Conservation (phyloP, 2,329 filamentous ascomycete genomes). For the Gliomastix tumulicola region DNA sequence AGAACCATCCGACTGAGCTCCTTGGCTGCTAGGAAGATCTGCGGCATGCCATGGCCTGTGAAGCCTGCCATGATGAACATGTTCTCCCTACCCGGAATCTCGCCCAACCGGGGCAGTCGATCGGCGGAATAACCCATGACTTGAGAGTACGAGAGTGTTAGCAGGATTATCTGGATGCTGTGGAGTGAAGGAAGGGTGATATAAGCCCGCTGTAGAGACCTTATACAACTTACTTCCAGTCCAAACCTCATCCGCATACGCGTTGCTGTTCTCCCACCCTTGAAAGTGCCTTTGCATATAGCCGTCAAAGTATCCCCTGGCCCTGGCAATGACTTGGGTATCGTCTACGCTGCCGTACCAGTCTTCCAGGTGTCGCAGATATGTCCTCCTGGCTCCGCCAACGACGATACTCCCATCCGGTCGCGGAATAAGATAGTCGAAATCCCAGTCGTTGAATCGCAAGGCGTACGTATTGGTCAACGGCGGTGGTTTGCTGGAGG, state of each 20-base stretch:
- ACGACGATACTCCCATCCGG: constrained; percentile 28
- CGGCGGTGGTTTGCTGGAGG: constrained; percentile 7
- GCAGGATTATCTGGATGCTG: background rate
- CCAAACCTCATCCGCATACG: constrained; percentile 24
- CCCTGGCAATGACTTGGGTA: constrained; percentile 30
- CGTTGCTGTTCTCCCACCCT: constrained; percentile 38
- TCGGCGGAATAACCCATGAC: constrained; percentile 36
- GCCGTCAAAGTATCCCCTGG: constrained; percentile 33
- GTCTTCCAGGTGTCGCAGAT: constrained; percentile 17
- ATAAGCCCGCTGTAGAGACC: too few relatives aligned
- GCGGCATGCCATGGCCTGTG: constrained; percentile 43
- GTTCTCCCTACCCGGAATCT: constrained; percentile 18
- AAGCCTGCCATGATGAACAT: constrained; percentile 40
- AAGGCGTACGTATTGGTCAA: constrained; percentile 15
- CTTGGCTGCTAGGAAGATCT: constrained; percentile 31
- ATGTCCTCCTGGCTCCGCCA: constrained; percentile 21
- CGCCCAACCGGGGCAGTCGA: constrained; percentile 31
- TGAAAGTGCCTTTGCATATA: constrained; percentile 40
- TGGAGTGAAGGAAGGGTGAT: background rate
- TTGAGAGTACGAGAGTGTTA: constrained; percentile 4
- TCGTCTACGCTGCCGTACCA: constrained; percentile 44
- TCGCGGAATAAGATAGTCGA: constrained; percentile 33
- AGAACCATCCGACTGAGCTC: constrained; percentile 31
- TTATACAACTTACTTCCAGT: constrained; percentile 24
- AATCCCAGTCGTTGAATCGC: constrained; percentile 9